These are phyloP conservation scores for Saksenaea oblongispora DNA, from an alignment of 371 early-diverging fungal genomes.

Conservation along the genomic window DNA sequence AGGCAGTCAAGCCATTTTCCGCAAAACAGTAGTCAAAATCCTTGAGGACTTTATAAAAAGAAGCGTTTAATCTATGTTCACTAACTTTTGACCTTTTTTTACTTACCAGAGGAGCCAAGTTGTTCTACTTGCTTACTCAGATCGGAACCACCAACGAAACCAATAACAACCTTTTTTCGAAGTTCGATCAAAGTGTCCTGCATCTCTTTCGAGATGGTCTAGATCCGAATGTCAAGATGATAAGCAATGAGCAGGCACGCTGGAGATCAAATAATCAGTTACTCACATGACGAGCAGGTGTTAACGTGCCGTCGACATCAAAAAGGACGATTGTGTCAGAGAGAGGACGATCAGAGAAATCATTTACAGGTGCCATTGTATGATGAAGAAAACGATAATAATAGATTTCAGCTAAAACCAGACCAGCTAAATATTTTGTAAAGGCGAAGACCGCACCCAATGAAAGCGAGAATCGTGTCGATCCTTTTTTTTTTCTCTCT, in stretches of 20 bases:
- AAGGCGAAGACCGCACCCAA: not conserved
- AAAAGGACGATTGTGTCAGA: constrained; percentile 93
- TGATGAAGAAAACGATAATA: not conserved
- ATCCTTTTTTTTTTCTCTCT: not conserved
- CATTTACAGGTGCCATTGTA: constrained; percentile 25
- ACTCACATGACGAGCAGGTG: constrained; percentile 89
- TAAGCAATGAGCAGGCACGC: not conserved
- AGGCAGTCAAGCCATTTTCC: constrained; percentile 99
- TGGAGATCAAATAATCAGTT: not conserved
- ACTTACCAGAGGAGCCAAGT: constrained; percentile 82
- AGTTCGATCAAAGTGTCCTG: constrained; percentile 77
- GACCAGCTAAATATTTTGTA: not conserved
- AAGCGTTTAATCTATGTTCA: not conserved
- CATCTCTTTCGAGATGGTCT: constrained; percentile 81
- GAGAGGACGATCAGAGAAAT: constrained; percentile 60
- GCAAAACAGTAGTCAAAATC: constrained; percentile 98
- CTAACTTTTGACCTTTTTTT: not conserved
- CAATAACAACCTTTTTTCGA: constrained; percentile 91
- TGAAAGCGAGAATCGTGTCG: not conserved
- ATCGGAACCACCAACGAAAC: constrained; percentile 99
- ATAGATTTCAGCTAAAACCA: not conserved
- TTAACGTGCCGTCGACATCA: constrained; percentile 99
- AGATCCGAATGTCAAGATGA: not conserved
- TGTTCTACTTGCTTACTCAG: constrained; percentile 98
- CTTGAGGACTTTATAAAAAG: constrained; percentile 51